Base-by-base conservation (phyloP, 306 rosid species). In the Arachis hypogaea region DNA sequence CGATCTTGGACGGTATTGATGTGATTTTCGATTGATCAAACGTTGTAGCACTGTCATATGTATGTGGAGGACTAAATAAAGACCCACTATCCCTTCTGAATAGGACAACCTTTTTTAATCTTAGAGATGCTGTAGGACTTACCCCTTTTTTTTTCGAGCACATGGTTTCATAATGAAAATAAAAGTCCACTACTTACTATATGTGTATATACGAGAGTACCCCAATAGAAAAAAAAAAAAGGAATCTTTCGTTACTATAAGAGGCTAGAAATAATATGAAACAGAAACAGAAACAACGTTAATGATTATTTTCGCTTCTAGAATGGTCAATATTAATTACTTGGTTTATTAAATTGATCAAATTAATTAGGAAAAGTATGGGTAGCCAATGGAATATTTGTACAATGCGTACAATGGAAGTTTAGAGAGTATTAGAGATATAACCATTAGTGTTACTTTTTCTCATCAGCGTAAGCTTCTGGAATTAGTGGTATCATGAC, bases 1-100 rank as follows among this genome's bases (percentile, higher is more conserved):
- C 3, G 44, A 62, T 73, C 56, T 49, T 62, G 43, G 2, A 11
- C 16, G 38, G 38, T 40, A 62, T 62, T 50, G 51, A 72, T 42
- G 66, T 71, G 66, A 58, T 71, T 58, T 60, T 59, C 47, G 7
- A 59, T 76, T 68, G 56, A 68, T 33, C 69, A 59, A 14, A 67
- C 29, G 45, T 44, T 71, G 45, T 30, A 9, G 67, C 38, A 28
- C 38, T 43, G 30, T 7, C 57, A 44, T 22, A 22, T 22, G 28
- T 58, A 30, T 59, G 11, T 41, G 74, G 51, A 16, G 30, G 59
- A 47, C 60, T 4, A 18, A 60, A 22, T 22, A 22, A 22, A 22
- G 28, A 22, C 1, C 22, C 30, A 7, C 58, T 66, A 33, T 33
- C 38, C 56, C 45, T 55, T 16, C 36, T 56, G 6, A 44, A 43